A percentile compares a stretch with the other conserved stretches of the same genome.
Evolutionary conservation across 345 rosid genomes (phyloP).

Genomic region (Moricandia arvensis): DNA sequence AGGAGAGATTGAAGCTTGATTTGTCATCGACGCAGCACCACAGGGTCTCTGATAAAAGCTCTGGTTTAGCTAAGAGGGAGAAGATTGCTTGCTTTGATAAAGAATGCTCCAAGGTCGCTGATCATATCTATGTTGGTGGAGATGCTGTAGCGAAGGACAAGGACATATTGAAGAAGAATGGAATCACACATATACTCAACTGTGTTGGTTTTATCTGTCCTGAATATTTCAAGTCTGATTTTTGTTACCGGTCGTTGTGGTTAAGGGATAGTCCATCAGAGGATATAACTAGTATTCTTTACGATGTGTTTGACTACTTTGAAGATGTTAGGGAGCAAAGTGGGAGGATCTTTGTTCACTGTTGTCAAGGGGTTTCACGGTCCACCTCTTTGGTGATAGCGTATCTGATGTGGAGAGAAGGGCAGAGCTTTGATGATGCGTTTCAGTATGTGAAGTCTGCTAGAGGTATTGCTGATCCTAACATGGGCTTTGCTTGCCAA

Average conservation of each 20-base stretch:
- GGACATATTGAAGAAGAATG: conserved; percentile 72
- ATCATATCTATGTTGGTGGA: conserved; percentile 94
- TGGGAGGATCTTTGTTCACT: conserved; percentile 96
- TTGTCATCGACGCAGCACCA: conserved; percentile 63
- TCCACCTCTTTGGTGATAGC: conserved; percentile 98
- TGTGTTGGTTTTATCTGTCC: conserved; percentile 99
- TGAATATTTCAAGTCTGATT: conserved; percentile 87
- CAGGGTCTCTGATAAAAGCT: conserved; percentile 60
- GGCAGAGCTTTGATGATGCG: conserved; percentile 98
- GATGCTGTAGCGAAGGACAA: conserved; percentile 92
- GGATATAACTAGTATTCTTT: conserved; percentile 96
- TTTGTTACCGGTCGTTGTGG: conserved; percentile 93
- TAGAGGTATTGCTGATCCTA: conserved; percentile 96
- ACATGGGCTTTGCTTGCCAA: conserved; percentile 99
- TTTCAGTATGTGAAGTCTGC: conserved; percentile 96
- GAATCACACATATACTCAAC: conserved; percentile 89
- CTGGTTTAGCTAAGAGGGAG: conserved; percentile 80
- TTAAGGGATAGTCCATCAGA: conserved; percentile 97
- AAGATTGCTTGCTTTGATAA: conserved; percentile 93
- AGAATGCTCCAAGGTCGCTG: conserved; percentile 95
- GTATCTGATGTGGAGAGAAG: conserved; percentile 99
- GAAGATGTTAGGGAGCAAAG: conserved; percentile 93
- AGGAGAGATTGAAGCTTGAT: conserved; percentile 93
- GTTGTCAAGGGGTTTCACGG: conserved; percentile 97
- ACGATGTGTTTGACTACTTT: conserved; percentile 97